Evolutionary conservation across 129 eudicot species (phyloP).

Genomic region (Centrapalus pauciflorus): DNA sequence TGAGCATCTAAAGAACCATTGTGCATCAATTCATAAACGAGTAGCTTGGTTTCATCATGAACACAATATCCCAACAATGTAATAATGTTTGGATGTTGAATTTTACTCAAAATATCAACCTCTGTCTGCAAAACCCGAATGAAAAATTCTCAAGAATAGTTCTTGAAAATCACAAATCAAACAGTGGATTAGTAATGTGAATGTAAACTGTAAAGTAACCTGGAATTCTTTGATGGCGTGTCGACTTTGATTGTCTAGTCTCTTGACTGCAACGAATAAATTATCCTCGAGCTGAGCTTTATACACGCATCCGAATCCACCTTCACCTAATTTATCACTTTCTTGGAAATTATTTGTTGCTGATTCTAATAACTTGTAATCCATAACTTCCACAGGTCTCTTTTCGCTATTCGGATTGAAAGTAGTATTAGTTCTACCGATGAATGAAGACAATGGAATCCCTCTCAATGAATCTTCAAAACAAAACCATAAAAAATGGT

Average conservation of each 20-base stretch:
- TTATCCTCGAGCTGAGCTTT: constrained; percentile 50
- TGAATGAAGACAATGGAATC: constrained; percentile 35
- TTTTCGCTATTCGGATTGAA: constrained; percentile 23
- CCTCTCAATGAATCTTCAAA: constrained; percentile 33
- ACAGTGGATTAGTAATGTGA: not conserved
- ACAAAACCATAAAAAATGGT: constrained; percentile 4
- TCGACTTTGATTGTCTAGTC: constrained; percentile 37
- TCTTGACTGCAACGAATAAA: constrained; percentile 59
- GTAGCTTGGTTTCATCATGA: constrained; percentile 54
- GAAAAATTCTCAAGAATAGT: not conserved
- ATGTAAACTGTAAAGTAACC: constrained; percentile 30
- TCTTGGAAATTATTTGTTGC: constrained; percentile 58
- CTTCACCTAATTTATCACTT: constrained; percentile 59
- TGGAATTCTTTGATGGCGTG: constrained; percentile 59
- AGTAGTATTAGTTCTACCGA: constrained; percentile 30
- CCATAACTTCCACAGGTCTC: constrained; percentile 39
- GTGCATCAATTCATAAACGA: constrained; percentile 81
- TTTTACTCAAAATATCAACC: constrained; percentile 69
- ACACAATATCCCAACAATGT: constrained; percentile 74
- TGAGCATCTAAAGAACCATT: constrained; percentile 83
- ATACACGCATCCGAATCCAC: constrained; percentile 79
- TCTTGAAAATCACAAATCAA: not conserved
- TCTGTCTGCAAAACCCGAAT: constrained; percentile 69
- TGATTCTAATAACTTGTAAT: constrained; percentile 43
- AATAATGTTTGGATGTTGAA: constrained; percentile 83